Evolutionary conservation across 1,284 basidiomycete genomes (phyloP).

Genomic region (Malassezia slooffiae): DNA sequence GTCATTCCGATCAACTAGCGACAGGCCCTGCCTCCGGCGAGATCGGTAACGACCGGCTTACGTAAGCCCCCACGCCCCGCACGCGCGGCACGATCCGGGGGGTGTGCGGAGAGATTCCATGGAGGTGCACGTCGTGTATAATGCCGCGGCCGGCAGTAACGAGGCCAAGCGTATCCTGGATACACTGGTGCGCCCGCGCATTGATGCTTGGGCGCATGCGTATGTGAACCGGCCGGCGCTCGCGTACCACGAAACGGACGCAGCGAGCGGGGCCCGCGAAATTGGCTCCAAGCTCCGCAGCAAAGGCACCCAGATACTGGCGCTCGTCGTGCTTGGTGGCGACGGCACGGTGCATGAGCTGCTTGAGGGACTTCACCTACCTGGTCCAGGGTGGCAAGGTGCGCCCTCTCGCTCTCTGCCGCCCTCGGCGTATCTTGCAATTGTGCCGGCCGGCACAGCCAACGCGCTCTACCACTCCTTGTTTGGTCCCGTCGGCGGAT

Average conservation of each 20-base stretch:
- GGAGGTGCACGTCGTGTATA: constrained; percentile 8
- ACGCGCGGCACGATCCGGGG: too few species aligned
- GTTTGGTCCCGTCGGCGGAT: constrained; percentile 46
- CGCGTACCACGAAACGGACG: constrained; percentile 2
- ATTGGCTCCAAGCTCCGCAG: not conserved
- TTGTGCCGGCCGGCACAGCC: constrained; percentile 73
- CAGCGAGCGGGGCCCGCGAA: constrained; percentile 1
- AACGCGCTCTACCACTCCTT: constrained; percentile 68
- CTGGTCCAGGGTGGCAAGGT: constrained; percentile 2
- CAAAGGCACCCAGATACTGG: not conserved
- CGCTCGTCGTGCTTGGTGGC: constrained; percentile 38
- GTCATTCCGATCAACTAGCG: too few species aligned
- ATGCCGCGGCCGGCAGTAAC: constrained; percentile 2
- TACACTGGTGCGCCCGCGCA: not conserved
- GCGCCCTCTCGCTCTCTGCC: too few species aligned
- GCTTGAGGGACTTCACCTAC: constrained; percentile 11
- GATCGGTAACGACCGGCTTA: too few species aligned
- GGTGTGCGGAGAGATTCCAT: too few species aligned
- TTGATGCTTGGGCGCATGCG: not conserved
- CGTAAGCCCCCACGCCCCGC: too few species aligned
- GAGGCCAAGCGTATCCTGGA: not conserved
- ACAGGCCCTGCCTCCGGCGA: too few species aligned
- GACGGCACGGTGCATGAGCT: constrained; percentile 47
- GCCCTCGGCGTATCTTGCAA: too few species aligned
- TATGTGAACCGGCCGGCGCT: not conserved